Evolutionary conservation across 106 monocot species (phyloP).

Genomic region (Chionographis japonica): DNA sequence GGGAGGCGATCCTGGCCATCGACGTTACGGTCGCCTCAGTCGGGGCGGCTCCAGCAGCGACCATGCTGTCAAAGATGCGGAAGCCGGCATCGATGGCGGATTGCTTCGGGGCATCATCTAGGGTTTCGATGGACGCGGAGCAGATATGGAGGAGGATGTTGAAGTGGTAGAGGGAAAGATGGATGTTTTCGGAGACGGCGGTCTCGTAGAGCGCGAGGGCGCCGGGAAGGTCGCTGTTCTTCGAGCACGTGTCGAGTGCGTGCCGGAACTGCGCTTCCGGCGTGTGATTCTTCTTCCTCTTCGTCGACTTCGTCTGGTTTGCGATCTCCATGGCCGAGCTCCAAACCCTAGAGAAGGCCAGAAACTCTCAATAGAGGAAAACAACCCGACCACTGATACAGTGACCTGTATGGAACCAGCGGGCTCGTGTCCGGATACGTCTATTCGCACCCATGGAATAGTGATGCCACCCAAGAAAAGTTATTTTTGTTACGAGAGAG

Average conservation of each 20-base stretch:
- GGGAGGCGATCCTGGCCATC: conserved; percentile 57
- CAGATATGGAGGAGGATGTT: conserved; percentile 77
- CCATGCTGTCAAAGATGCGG: conserved; percentile 66
- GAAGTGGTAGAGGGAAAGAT: conserved; percentile 64
- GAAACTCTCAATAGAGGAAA: too few relatives aligned
- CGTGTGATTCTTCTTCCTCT: conserved; percentile 30
- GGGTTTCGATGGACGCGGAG: conserved; percentile 28
- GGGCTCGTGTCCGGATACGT: too few relatives aligned
- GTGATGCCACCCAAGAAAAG: too few relatives aligned
- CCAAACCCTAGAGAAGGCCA: too few relatives aligned
- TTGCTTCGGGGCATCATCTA: neutral
- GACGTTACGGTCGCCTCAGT: conserved; percentile 78
- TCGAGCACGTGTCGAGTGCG: conserved; percentile 56
- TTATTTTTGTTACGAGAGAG: too few relatives aligned
- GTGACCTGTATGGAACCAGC: too few relatives aligned
- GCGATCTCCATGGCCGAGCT: neutral
- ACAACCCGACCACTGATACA: neutral
- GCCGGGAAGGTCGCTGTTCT: conserved; percentile 38
- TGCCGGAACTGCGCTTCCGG: conserved; percentile 59
- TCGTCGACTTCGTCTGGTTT: neutral
- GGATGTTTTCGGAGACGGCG: conserved; percentile 20
- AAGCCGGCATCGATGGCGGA: conserved; percentile 30
- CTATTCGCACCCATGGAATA: too few relatives aligned
- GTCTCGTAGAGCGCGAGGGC: conserved; percentile 63
- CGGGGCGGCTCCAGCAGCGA: conserved; percentile 38